A percentile compares a stretch with the other conserved stretches of the same genome.
Conservation (phyloP, 176 grass and related monocot genomes). For the Thalia dealbata region DNA sequence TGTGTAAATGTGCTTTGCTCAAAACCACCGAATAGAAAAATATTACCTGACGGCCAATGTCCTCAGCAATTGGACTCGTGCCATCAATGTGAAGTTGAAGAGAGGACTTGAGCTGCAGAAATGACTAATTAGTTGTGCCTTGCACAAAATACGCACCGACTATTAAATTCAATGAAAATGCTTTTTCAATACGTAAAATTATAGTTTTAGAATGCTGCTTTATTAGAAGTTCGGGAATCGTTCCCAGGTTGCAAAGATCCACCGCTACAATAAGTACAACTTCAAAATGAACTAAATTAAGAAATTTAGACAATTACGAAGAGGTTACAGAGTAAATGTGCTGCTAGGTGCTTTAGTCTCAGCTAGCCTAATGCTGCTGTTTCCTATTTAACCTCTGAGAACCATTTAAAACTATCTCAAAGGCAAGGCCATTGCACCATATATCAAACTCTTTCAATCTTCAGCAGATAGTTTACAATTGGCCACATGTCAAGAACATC, state of each 20-base stretch:
- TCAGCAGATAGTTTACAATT: no score
- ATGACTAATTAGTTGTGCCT: neutral
- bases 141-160: neutral
- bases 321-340: no score
- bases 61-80: slow-evolving; percentile 76
- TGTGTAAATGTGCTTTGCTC: neutral
- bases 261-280: no score
- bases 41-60: slow-evolving; percentile 88
- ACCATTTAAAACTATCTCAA: no score
- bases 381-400: no score
- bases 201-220: neutral
- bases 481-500: no score
- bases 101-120: slow-evolving; percentile 77
- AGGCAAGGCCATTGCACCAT: no score
- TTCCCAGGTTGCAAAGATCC: neutral
- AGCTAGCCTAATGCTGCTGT: no score
- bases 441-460: no score
- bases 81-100: slow-evolving; percentile 96
- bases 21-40: neutral
- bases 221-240: neutral
- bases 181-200: neutral
- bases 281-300: no score
- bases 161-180: neutral
- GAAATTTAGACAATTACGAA: no score
- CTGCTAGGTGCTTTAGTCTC: no score